Evolutionary conservation across 768 basidiomycete genomes (phyloP).

Genomic region (Hygrocybe punicea): DNA sequence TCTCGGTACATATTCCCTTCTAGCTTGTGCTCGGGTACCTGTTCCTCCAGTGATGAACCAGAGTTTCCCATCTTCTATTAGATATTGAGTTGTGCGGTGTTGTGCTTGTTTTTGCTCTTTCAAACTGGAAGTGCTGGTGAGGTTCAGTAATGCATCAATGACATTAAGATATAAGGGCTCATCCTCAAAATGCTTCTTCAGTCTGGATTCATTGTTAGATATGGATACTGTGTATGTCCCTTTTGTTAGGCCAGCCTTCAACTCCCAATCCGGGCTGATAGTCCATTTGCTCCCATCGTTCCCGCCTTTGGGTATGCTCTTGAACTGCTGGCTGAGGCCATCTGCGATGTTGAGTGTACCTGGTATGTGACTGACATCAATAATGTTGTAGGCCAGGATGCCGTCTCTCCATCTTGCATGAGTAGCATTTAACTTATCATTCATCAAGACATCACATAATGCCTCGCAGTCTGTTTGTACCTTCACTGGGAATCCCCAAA

Average conservation of each 20-base stretch:
- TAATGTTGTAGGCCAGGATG: conserved; percentile 15
- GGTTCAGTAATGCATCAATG: conserved; percentile 20
- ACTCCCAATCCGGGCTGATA: conserved; percentile 28
- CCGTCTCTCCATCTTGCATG: not conserved
- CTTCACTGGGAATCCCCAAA: conserved; percentile 31
- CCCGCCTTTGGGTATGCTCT: conserved; percentile 8
- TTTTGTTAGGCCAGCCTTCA: conserved; percentile 11
- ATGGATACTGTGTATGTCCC: conserved; percentile 12
- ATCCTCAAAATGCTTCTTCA: conserved; percentile 7
- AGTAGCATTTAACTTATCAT: not conserved
- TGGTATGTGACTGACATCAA: conserved; percentile 23
- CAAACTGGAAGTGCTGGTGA: conserved; percentile 15
- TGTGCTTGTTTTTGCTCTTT: conserved; percentile 16
- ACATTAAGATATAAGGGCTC: conserved; percentile 22
- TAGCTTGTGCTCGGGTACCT: conserved; percentile 11
- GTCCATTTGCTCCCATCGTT: conserved; percentile 32
- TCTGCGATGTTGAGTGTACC: conserved; percentile 22
- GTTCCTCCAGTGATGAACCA: conserved; percentile 24
- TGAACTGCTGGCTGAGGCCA: conserved; percentile 6
- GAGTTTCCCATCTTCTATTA: conserved; percentile 8
- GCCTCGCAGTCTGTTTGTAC: conserved; percentile 39
- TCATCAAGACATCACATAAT: conserved; percentile 28
- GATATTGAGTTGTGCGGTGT: conserved; percentile 13
- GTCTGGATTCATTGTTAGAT: conserved; percentile 5
- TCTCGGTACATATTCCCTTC: conserved; percentile 29